Base-by-base conservation (phyloP, 2,329 filamentous ascomycete species). In the Penicillium palitans region DNA sequence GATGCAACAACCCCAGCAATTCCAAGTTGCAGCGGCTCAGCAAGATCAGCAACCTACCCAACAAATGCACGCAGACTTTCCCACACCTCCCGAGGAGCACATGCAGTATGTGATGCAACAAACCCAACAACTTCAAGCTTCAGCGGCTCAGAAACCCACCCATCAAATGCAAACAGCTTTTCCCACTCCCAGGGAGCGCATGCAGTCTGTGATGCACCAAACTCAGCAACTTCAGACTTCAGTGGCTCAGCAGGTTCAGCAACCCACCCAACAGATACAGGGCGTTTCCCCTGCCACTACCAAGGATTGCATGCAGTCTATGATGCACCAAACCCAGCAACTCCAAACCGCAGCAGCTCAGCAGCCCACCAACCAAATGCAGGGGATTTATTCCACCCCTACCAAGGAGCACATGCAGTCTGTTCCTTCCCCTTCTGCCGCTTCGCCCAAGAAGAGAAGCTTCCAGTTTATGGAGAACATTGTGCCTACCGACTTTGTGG, bases 401-500 rank as follows among this genome's bases (percentile, higher is more conserved):
- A 17, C 31, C 31, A 24, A 35, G 31, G 29, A 33, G 29, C 45
- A 8, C 8, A 17, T 15, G 19, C 49, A 52, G 21, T 49, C 46
- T 49, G 15, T 40, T 27, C 44, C 39, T 21, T 31, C 49, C n/a
- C 37, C 29, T 17, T 44, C 39, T 33, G 17, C 54, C 10, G 6
- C 17, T 27, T 37, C 48, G 10, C 21, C 59, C 3, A 50, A n/a
- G 15, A 66, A 60, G 41, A 37, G 58, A 31, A 33, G 27, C 1
- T 61, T 64, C 24, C 42, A 57, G 13, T 68, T 66, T 27, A 39
- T 56, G 46, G 52, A 66, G 3, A 55, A 57, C 17, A 50, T 51
- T 8, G 53, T 62, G 5, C 65, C 70, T 12, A 10, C 25, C 10
- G 25, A 55, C 13, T 70, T 71, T 41, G 59, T 65, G 17, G 57